Conservation (phyloP, 345 rosid genomes). For the Eutrema yunnanense region DNA sequence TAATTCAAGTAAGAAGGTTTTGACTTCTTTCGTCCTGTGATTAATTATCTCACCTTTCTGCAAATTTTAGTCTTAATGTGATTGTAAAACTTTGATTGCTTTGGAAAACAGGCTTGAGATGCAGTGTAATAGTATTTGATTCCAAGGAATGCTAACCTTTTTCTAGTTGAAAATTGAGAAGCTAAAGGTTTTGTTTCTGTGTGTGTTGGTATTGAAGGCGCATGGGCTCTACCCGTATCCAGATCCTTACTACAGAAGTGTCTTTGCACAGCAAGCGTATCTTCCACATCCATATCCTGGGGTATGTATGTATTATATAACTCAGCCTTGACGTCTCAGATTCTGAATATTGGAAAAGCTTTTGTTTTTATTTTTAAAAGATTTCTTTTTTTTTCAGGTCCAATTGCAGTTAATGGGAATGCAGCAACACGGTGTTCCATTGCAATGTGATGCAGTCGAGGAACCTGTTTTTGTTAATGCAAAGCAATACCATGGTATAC, state of each 20-base stretch:
- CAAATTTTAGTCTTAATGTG: not conserved
- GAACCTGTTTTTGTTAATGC: conserved; percentile 99
- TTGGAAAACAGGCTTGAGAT: not conserved
- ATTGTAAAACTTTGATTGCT: not conserved
- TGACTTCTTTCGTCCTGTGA: not conserved
- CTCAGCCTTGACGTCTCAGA: not conserved
- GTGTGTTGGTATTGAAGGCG: conserved; percentile 45
- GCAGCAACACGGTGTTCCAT: conserved; percentile 96
- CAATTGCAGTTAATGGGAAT: conserved; percentile 95
- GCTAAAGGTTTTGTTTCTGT: conserved; percentile 6
- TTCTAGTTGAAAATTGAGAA: conserved; percentile 8
- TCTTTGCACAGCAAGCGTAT: conserved; percentile 79
- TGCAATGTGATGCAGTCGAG: conserved; percentile 87
- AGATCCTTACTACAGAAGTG: conserved; percentile 90
- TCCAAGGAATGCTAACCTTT: not conserved
- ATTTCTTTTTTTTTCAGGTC: conserved; percentile 37
- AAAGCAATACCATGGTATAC: conserved; percentile 93
- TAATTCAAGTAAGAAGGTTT: not conserved
- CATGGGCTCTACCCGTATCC: conserved; percentile 81
- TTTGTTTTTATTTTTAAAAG: not conserved
- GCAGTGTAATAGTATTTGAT: not conserved
- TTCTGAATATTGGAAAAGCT: not conserved
- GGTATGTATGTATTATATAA: conserved; percentile 24
- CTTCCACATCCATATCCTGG: conserved; percentile 75
- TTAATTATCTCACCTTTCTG: not conserved